phyloP scores from a whole-genome alignment of 2,329 filamentous ascomycete genomes.

The Aspergillus fumigatiaffinis region DNA sequence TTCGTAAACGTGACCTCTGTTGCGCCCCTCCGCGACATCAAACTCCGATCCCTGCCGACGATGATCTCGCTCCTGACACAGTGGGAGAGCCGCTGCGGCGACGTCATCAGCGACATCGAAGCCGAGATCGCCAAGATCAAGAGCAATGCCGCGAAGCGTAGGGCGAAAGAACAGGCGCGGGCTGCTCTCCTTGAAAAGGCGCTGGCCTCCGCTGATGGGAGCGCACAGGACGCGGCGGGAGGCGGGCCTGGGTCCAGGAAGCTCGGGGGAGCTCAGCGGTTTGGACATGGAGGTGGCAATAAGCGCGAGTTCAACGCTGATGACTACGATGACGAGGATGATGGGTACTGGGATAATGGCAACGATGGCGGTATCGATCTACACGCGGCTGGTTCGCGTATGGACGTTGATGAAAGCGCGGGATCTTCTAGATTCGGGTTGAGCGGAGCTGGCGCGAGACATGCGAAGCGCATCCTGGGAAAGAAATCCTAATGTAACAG shows the following conservation, averaged over 20 bases:
- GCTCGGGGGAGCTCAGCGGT: conserved; percentile 7
- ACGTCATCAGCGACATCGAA: conserved; percentile 71
- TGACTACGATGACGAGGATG: conserved; percentile 34
- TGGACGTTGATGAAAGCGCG: conserved; percentile 39
- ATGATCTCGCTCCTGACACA: conserved; percentile 65
- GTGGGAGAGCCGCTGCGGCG: conserved; percentile 76
- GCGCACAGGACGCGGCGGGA: conserved; percentile 10
- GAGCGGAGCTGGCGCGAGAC: conserved; percentile 19
- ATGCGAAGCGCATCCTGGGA: conserved; percentile 36
- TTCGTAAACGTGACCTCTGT: conserved; percentile 75
- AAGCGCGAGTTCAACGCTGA: conserved; percentile 40
- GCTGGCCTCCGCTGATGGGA: conserved; percentile 36
- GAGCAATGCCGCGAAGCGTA: conserved; percentile 52
- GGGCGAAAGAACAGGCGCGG: conserved; percentile 48
- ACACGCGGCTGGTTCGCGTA: conserved; percentile 25
- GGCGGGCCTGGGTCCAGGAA: conserved; percentile 5
- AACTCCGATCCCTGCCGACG: conserved; percentile 64
- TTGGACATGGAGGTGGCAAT: conserved; percentile 24
- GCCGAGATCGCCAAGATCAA: conserved; percentile 67
- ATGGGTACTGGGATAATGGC: conserved; percentile 33
- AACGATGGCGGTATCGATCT: conserved; percentile 25
- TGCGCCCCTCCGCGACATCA: conserved; percentile 79
- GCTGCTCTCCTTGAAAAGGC: conserved; percentile 49
- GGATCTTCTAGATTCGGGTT: conserved; percentile 22
- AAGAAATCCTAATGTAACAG: conserved; percentile 26